Evolutionary conservation across 768 basidiomycete genomes (phyloP), one percentile per base, ranked within the genome.

Genomic region (Amanita inopinata): DNA sequence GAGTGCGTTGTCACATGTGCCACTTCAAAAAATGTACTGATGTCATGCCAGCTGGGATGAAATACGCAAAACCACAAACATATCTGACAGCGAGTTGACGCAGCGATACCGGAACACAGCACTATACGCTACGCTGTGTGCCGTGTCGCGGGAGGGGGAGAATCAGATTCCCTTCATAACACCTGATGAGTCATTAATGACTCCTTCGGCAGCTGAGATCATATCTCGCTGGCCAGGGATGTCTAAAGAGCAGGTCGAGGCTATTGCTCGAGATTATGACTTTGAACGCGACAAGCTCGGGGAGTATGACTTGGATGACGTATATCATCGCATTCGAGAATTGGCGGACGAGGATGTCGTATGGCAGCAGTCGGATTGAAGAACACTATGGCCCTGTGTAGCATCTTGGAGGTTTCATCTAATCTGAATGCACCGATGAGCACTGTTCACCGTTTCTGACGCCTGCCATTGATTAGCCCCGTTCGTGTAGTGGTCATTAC

Each of bases 31-130:
- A 10, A 23, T 30, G 11, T 17, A 33, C 27, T 47, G 18, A 45
- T 37, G 19, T 34, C 19, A 33, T 19, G 28, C 33, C 34, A 93
- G 90, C 56, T 97, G 92, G 91, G 63, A 77, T 38, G 57, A 62
- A 6, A 80, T 97, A 33, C 73, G 78, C 14, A 75, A 78, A 54
- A 92, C 90, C 0, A 66, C 72, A 3, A 80, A 81, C 44, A 64
- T 89, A 18, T 80, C 82, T 1, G 92, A 97, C 53, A 69, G 76
- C 34, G 80, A 87, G 52, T 65, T 92, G 42, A 81, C 73, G 51
- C 68, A 72, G 3, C 71, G 83, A n/a, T 77, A 87, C 50, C 72
- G 74, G 30, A 65, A 62, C 43, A 93, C 89, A 0, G 86, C 88
- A 11, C 62, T 92, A 22, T 91, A 83, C 59, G 56, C 69, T 7